Evolutionary conservation across 2,329 filamentous ascomycete species (phyloP), one percentile per base, ranked within the genome.

Genomic region (Parafenestella ontariensis): DNA sequence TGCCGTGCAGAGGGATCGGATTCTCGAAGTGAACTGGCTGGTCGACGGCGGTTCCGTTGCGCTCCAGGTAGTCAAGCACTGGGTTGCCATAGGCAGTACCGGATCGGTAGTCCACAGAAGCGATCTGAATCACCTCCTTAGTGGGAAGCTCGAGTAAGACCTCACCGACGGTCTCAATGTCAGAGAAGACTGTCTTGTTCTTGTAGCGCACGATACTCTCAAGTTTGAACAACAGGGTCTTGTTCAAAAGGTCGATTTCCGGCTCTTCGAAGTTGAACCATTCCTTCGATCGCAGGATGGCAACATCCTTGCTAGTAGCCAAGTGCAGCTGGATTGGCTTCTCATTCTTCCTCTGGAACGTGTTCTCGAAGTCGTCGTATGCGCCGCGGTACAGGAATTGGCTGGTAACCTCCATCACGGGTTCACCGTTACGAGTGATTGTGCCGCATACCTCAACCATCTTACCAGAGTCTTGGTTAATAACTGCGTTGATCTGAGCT

Each of bases 401-500:
- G 59, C 92, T 97, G 11, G 93, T 98, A 24, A 99, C 95, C 74
- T 99, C 92, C 95, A 99, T 99, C 59, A 99, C 92, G 5, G 92
- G 84, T 75, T 90, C 78, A 23, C 89, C 89, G 49, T 93, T 87
- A 39, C 95, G 89, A 49, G 85, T 89, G 69, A 99, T 96, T 5
- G 95, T 99, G 59, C 95, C 95, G 70, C 93, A 97, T n/a, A 99
- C 94, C 78, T 99, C 96, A 17, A 99, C 96, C 93, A 99, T 97
- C 84, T 99, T 99, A 43, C 95, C 95, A 56, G 95, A 92, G 13
- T 96, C 92, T 77, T 99, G 93, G 81, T 98, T 99, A 81, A 99
- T 89, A 69, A 99, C 92, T 15, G 95, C 92, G 69, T 99, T 98
- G 80, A 99, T 91, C 76, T 96, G 92, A 39, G 95, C 95, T 50